Conservation (phyloP, 1,139 yeast genomes). For the Entelexis paramagnoliae region DNA sequence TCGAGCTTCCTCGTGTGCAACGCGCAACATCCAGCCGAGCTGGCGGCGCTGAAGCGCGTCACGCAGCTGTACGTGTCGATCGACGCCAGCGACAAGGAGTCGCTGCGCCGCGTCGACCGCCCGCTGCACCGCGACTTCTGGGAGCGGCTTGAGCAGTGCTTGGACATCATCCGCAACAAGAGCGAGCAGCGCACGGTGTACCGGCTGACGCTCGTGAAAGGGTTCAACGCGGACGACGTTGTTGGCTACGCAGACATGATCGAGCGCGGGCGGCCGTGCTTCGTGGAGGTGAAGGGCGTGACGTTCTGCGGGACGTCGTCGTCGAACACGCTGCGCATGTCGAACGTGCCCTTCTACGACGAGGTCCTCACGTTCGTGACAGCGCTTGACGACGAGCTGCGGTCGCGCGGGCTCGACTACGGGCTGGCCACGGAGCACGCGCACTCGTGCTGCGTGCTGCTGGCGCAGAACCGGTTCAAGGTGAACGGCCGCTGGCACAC, state of each 20-base stretch:
- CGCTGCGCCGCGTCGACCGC: slow-evolving; percentile 73
- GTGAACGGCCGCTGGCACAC: slow-evolving; percentile 75
- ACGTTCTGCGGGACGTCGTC: slow-evolving; percentile 82
- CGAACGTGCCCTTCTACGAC: slow-evolving; percentile 86
- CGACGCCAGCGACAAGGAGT: slow-evolving; percentile 78
- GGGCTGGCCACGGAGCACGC: slow-evolving; percentile 93
- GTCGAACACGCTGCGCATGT: slow-evolving; percentile 88
- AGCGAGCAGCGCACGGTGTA: slow-evolving; percentile 81
- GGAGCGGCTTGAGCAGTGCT: slow-evolving; percentile 74
- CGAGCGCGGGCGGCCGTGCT: slow-evolving; percentile 69
- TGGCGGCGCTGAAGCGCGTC: slow-evolving; percentile 57
- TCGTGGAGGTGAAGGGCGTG: slow-evolving; percentile 88
- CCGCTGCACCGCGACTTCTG: slow-evolving; percentile 86
- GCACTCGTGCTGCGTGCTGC: slow-evolving; percentile 81
- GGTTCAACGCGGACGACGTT: slow-evolving; percentile 76
- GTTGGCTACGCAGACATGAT: slow-evolving; percentile 86
- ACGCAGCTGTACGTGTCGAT: slow-evolving; percentile 88
- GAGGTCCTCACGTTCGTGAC: slow-evolving; percentile 74
- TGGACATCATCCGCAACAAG: slow-evolving; percentile 71
- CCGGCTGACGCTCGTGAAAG: slow-evolving; percentile 82
- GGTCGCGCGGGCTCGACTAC: slow-evolving; percentile 55
- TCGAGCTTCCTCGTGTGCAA: slow-evolving; percentile 86
- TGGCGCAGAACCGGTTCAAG: slow-evolving; percentile 65
- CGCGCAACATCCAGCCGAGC: slow-evolving; percentile 88
- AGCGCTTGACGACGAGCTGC: slow-evolving; percentile 48